A percentile compares a stretch with the other conserved stretches of the same genome.
These are phyloP conservation scores for Edaphochlamys debaryana DNA, from an alignment of 139 green algal species.

Conservation along the genomic window DNA sequence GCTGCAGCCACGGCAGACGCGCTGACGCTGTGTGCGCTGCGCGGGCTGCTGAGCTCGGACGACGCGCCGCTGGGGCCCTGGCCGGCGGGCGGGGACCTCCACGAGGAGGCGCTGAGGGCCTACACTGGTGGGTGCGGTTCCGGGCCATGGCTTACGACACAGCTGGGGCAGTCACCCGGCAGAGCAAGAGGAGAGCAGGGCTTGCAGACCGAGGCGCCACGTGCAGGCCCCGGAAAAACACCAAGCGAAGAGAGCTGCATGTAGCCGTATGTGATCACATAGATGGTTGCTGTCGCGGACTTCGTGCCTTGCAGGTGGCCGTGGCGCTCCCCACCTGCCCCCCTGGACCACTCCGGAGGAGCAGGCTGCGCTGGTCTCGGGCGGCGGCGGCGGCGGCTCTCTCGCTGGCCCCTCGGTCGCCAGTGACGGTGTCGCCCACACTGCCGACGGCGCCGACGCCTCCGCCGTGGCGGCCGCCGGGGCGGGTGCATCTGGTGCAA, in stretches of 20 bases:
- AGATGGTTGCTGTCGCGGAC: no score
- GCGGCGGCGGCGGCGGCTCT: not conserved
- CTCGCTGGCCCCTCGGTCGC: not conserved
- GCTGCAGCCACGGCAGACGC: slow-evolving; percentile 49
- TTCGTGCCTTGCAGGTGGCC: slow-evolving; percentile 64
- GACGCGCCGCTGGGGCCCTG: slow-evolving; percentile 80
- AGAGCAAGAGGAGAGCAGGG: no score
- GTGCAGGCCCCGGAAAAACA: no score
- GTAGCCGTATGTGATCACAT: no score
- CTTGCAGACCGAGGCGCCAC: no score
- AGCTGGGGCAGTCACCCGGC: no score
- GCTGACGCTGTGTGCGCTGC: slow-evolving; percentile 48
- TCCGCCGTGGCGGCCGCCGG: not conserved
- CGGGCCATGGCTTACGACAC: no score
- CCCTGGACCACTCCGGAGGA: slow-evolving; percentile 56
- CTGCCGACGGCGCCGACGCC: not conserved
- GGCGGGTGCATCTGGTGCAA: not conserved
- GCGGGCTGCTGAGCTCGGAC: slow-evolving; percentile 60
- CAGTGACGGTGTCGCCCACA: no score
- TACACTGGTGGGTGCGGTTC: slow-evolving; percentile 62
- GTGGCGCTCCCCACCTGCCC: slow-evolving; percentile 62
- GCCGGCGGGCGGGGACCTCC: slow-evolving; percentile 61
- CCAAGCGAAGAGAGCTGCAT: no score
- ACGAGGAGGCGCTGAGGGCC: slow-evolving; percentile 71
- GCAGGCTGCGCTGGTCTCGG: not conserved